Base-by-base conservation (phyloP, 169 alveolate species). In the Plasmodium gallinaceum region DNA sequence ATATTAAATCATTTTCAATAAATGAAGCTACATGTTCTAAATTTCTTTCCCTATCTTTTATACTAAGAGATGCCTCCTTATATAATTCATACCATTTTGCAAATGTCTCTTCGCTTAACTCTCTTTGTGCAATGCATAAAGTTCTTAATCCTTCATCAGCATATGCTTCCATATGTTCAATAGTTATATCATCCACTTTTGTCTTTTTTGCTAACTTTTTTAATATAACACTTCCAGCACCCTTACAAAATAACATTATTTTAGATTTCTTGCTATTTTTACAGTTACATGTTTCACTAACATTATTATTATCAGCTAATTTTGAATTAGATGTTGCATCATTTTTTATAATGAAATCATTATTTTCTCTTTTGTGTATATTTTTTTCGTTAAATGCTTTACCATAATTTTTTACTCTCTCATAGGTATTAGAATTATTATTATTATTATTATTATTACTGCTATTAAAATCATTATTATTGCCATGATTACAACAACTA, bases 141-240 rank as follows among this genome's bases (percentile, higher is more conserved):
- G 99, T 98, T 32, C 98, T 76, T 26, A 96, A 93, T 0, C 97
- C 97, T 51, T 94, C 97, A n/a, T 90, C 88, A 0, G 97, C 97
- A 88, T 91, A 95, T 61, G 94, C 93, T 80, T 94, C 95, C 88
- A 94, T 83, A 88, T 95, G 93, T 22, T 83, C 73, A 14, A 90
- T 72, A 5, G 95, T 93, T n/a, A 89, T 58, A 0, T 70, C 89
- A 60, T 94, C 97, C 60, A 92, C 61, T 7, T 90, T 93, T 0
- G 87, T 83, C 14, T 71, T 62, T 7, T 88, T 52, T 24, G 88
- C 90, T 45, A 96, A 85, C 45, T 95, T 92, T 22, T 94, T 94
- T 46, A 96, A 7, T 95, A 98, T 97, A 4, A 96, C 96, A 18
- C 97, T 93, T 88, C 98, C 99, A 43, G 99, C 99, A 8, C 99